Conservation (phyloP, 352 stramenopile genomes). For the Phytopythium litorale region DNA sequence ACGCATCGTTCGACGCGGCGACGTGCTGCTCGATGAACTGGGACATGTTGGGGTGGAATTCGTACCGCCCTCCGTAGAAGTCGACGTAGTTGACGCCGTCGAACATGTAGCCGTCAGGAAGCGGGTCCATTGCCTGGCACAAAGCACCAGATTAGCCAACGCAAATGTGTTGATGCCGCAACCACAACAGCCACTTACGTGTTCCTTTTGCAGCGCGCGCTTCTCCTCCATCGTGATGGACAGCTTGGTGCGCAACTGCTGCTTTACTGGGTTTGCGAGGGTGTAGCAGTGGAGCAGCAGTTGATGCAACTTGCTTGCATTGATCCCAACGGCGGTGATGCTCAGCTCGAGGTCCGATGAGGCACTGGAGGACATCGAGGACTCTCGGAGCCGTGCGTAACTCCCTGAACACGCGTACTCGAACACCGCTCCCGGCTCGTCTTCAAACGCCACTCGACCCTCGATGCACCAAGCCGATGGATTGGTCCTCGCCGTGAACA, state of each 20-base stretch:
- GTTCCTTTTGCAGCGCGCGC: constrained; percentile 53
- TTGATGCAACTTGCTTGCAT: constrained; percentile 37
- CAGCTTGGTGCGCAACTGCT: constrained; percentile 34
- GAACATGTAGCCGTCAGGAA: constrained; percentile 68
- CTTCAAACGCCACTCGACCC: constrained; percentile 40
- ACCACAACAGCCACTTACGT: constrained; percentile 30
- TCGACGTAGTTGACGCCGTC: constrained; percentile 75
- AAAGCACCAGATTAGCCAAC: not conserved
- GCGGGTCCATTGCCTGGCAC: constrained; percentile 49
- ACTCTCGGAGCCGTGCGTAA: constrained; percentile 28
- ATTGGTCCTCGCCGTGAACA: not conserved
- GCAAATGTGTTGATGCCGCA: not conserved
- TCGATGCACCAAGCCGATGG: constrained; percentile 53
- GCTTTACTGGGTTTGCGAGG: constrained; percentile 28
- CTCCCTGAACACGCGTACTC: constrained; percentile 58
- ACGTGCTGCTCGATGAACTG: constrained; percentile 68
- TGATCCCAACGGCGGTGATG: constrained; percentile 41
- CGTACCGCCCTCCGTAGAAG: constrained; percentile 61
- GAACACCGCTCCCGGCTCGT: constrained; percentile 39
- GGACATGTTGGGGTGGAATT: constrained; percentile 70
- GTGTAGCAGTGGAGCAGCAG: constrained; percentile 61
- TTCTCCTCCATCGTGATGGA: constrained; percentile 60
- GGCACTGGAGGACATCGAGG: not conserved
- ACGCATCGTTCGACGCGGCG: constrained; percentile 32
- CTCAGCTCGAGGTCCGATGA: constrained; percentile 24